Evolutionary conservation across 2,329 filamentous ascomycete species (phyloP).

Genomic region (Aspergillus viridinutans): DNA sequence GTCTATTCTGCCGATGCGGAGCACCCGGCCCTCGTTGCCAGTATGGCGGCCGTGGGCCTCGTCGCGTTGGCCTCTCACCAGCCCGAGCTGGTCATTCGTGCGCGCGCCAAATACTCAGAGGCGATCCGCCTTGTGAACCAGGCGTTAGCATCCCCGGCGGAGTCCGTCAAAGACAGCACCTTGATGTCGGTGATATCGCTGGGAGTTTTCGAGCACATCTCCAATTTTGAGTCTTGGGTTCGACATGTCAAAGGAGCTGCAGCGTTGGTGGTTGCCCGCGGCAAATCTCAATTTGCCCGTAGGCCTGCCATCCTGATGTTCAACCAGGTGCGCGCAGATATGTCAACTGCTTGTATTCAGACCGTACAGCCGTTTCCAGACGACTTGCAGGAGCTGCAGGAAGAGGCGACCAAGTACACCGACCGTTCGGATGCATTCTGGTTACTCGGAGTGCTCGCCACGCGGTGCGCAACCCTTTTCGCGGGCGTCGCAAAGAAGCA

Average conservation of each 20-base stretch:
- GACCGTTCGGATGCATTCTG: constrained; percentile 12
- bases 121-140: no score
- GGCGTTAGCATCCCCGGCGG: no score
- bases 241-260: constrained; percentile 24
- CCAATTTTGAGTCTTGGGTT: constrained; percentile 18
- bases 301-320: constrained; percentile 17
- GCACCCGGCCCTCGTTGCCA: no score
- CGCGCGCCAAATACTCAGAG: no score
- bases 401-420: constrained; percentile 14
- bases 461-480: no score
- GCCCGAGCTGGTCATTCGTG: no score
- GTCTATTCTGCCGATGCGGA: no score
- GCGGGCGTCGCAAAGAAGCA: background rate
- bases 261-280: constrained; percentile 18
- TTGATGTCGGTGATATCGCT: constrained; percentile 20
- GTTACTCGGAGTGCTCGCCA: constrained; percentile 12
- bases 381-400: constrained; percentile 16
- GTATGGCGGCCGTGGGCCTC: no score
- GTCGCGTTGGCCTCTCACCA: no score
- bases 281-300: constrained; percentile 19
- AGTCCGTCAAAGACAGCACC: no score
- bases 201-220: constrained; percentile 24
- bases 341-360: constrained; percentile 13
- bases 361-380: constrained; percentile 10
- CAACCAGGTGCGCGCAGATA: constrained; percentile 14